Base-by-base conservation (phyloP, 441 rosid species). In the Hura crepitans region DNA sequence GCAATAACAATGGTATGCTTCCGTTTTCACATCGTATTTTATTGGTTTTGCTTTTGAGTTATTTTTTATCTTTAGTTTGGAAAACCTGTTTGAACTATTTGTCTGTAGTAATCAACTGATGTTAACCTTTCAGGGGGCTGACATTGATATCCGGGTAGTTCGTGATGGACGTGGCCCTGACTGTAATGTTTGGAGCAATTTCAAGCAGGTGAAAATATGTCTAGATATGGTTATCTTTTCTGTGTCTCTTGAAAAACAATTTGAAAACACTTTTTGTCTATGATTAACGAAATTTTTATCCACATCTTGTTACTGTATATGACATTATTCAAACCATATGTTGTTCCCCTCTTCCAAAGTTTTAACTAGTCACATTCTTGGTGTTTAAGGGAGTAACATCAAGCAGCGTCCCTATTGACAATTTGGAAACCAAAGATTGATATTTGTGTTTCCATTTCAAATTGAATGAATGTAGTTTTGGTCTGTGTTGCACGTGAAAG, bases 111-210 rank as follows among this genome's bases (percentile, higher is more conserved):
- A 66, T 75, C 64, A 72, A 72, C 72, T 68, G 39, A 70, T 43
- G 10, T 43, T 72, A 73, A 68, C 75, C 49, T 0, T 73, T 83
- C 81, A 95, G 97, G 99, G 99, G 76, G 96, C 99, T 74, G 97
- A 95, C 71, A 95, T 95, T 17, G 98, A 95, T 80, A 92, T 95
- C 43, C 82, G 99, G 75, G 97, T 90, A 42, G 96, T 95, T 15
- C 97, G 96, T 65, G 97, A 92, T 81, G 99, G 99, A 18, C 97
- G 89, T 73, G 97, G 98, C 51, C 98, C 99, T 28, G 88, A 92
- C 54, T 86, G 95, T 81, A 92, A 92, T 79, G 93, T 95, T 53
- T 95, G 99, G 97, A 95, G 97, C 81, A 95, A 92, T 78, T 95
- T 95, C 84, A 90, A 95, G 82, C 99, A 95, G 97, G 99, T 92